A percentile compares a stretch with the other conserved stretches of the same genome.
phyloP scores from a whole-genome alignment of 2,329 filamentous ascomycete species.

The Cladosporium velox region DNA sequence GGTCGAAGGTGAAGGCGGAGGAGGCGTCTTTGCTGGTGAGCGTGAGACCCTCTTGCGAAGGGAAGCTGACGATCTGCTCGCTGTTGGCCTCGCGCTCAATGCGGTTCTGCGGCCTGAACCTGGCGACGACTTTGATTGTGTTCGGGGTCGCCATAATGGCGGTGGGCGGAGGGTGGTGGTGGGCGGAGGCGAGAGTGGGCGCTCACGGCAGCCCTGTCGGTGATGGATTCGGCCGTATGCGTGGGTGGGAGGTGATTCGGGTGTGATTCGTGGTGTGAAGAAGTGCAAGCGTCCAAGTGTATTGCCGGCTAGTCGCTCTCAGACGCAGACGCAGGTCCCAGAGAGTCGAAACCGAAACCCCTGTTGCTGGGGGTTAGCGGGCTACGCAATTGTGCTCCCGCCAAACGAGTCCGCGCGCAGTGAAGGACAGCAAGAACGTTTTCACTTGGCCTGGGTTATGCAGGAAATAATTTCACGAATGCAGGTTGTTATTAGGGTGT shows the following conservation, averaged over 20 bases:
- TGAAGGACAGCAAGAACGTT: not conserved
- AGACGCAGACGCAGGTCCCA: conserved; percentile 13
- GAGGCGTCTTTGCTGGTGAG: conserved; percentile 80
- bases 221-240: conserved; percentile 2
- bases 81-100: conserved; percentile 87
- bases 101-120: conserved; percentile 96
- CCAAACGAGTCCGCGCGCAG: not conserved
- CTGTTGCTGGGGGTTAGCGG: conserved; percentile 13
- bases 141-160: conserved; percentile 34
- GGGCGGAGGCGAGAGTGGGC: conserved; percentile 6
- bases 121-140: conserved; percentile 75
- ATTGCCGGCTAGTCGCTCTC: conserved; percentile 4
- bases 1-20: conserved; percentile 92
- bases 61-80: conserved; percentile 87
- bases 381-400: not conserved
- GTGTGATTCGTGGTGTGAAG: conserved; percentile 4
- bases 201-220: conserved; percentile 24
- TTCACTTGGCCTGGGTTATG: not conserved
- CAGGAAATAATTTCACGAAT: not conserved
- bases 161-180: conserved; percentile 8
- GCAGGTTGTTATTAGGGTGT: not conserved
- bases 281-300: conserved; percentile 7
- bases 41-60: conserved; percentile 82
- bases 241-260: not conserved
- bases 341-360: conserved; percentile 9